Conservation (phyloP, 2,329 filamentous ascomycete species). For the Tolypocladium cylindrosporum region DNA sequence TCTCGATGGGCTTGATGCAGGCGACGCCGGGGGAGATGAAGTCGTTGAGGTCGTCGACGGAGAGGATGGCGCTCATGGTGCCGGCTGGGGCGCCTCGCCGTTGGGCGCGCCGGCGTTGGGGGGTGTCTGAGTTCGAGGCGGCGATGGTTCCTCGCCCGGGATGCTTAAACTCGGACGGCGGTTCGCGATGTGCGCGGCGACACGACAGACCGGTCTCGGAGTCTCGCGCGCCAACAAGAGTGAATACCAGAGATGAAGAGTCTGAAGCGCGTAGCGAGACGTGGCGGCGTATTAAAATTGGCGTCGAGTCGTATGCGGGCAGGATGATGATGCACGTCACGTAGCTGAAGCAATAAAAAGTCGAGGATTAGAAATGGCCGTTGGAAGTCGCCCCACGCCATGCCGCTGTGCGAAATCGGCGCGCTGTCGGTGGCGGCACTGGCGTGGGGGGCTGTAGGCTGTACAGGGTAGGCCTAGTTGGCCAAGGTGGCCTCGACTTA, state of each 20-base stretch:
- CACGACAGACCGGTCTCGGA: background rate
- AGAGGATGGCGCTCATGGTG: constrained; percentile 93
- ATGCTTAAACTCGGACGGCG: background rate
- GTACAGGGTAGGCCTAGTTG: background rate
- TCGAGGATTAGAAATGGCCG: constrained; percentile 22
- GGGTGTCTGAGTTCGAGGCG: background rate
- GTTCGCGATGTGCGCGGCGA: background rate
- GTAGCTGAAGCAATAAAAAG: constrained; percentile 17
- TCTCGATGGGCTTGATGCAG: constrained; percentile 96
- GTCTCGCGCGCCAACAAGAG: background rate
- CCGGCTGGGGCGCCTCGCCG: background rate
- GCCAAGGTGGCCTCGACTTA: background rate
- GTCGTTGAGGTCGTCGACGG: constrained; percentile 93
- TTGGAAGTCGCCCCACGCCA: background rate
- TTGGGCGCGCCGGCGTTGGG: background rate
- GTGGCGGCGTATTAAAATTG: background rate
- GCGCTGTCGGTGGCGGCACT: background rate
- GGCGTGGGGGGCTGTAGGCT: background rate
- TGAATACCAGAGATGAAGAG: background rate
- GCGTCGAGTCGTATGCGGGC: background rate
- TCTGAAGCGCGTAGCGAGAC: background rate
- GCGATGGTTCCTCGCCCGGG: background rate
- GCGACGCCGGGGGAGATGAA: constrained; percentile 97
- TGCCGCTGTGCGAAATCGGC: constrained; percentile 6
- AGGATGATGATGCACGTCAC: background rate